phyloP scores from a whole-genome alignment of 768 basidiomycete genomes.

The Tulasnella sp. region DNA sequence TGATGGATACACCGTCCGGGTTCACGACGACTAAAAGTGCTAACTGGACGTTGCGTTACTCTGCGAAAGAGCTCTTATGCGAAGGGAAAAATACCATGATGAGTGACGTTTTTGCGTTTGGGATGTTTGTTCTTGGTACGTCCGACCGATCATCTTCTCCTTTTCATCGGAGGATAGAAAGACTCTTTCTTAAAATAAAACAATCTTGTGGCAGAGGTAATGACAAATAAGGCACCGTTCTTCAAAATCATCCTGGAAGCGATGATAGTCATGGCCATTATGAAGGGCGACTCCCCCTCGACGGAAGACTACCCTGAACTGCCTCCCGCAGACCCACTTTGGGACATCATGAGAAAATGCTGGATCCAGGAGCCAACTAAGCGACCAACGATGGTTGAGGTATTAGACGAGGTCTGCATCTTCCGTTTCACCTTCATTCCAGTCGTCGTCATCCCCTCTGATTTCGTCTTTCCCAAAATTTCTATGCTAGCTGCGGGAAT shows the following conservation, averaged over 20 bases:
- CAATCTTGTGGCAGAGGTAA: not conserved
- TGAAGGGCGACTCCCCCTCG: not conserved
- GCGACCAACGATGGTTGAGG: not conserved
- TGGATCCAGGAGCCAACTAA: not conserved
- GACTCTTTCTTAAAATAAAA: not conserved
- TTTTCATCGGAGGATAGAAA: not conserved
- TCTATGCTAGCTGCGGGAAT: not conserved
- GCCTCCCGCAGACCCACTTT: not conserved
- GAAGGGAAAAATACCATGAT: not conserved
- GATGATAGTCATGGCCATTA: not conserved
- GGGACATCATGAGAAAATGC: slow-evolving; percentile 13
- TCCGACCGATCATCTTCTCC: not conserved
- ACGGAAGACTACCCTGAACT: slow-evolving; percentile 1
- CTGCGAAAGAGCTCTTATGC: not conserved
- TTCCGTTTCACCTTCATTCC: not conserved
- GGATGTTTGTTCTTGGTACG: not conserved
- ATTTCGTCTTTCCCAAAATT: not conserved
- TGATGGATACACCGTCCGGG: slow-evolving; percentile 2
- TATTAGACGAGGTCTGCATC: not conserved
- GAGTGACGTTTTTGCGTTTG: slow-evolving; percentile 13
- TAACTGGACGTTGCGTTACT: not conserved
- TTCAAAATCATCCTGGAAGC: not conserved
- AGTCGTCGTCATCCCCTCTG: too few species aligned
- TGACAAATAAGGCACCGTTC: slow-evolving; percentile 1
- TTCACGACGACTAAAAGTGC: not conserved